Evolutionary conservation across 2,329 filamentous ascomycete species (phyloP), one percentile per base, ranked within the genome.

Genomic region (Microthyrium microscopicum): DNA sequence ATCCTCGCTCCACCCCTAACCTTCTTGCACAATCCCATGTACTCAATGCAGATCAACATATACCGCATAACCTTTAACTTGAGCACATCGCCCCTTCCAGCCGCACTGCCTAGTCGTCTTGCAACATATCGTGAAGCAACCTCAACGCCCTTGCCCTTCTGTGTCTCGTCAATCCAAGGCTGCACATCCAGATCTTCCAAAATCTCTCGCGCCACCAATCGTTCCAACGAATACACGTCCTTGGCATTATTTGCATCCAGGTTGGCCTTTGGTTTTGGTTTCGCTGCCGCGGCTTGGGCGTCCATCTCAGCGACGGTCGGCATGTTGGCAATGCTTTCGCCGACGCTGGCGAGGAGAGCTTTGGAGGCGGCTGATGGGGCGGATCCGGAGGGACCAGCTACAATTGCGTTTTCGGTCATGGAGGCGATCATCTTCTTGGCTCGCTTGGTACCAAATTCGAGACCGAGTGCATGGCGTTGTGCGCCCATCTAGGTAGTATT

Each of bases 401-500:
- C 57, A 43, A 87, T 82, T 13, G 77, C 77, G 47, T 85, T 84
- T 45, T 79, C 66, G 3, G 73, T 72, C 41, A 69, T 64, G 36
- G 74, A 68, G 19, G 66, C 63, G 43, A 89, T 72, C 1, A 72
- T 77, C 57, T 85, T 87, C 62, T 75, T 78, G 16, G 81, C 77
- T 56, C 85, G 87, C 60, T 81, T 84, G 18, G 80, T 87, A 51
- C 82, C 82, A 47, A 91, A 91, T 20, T 77, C 73, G 45, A 79
- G 67, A 26, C 78, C 79, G 9, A 91, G 70, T 2, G 75, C 70
- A 44, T 73, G 75, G 44, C 70, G 70, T 48, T 69, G 68, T 19
- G 76, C 68, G 45, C 66, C 58, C 46, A 66, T 67, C 22, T 25
- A 13, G 9, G 13, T 9, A 25, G 22, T 9, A 25, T 9, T 25